phyloP scores from a whole-genome alignment of 2,329 filamentous ascomycete genomes.

The Onygenales sp. region DNA sequence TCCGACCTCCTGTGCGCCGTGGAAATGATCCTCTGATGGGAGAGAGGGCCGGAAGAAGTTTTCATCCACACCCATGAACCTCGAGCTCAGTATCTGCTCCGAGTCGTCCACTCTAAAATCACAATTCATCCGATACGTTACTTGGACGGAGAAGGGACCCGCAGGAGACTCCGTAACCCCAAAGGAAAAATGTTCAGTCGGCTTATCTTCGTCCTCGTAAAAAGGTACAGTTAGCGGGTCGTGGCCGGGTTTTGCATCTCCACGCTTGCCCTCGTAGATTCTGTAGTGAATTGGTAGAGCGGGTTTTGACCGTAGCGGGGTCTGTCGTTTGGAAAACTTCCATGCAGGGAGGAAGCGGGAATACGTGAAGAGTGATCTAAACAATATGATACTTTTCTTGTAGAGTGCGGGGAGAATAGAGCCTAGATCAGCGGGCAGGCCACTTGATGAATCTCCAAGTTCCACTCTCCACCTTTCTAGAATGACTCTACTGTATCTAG shows the following conservation, averaged over 20 bases:
- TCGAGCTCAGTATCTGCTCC: constrained; percentile 80
- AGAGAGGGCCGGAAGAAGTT: constrained; percentile 75
- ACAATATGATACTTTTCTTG: constrained; percentile 93
- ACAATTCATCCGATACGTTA: constrained; percentile 79
- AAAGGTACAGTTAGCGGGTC: constrained; percentile 67
- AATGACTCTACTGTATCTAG: constrained; percentile 58
- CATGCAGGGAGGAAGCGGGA: constrained; percentile 75
- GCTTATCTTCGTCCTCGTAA: constrained; percentile 51
- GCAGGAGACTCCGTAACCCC: constrained; percentile 78
- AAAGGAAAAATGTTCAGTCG: constrained; percentile 69
- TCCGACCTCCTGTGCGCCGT: constrained; percentile 48
- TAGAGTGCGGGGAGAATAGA: constrained; percentile 75
- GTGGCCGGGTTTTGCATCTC: constrained; percentile 40
- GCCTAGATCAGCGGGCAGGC: constrained; percentile 47
- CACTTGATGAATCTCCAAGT: constrained; percentile 52
- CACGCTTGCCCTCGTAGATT: constrained; percentile 53
- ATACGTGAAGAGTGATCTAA: constrained; percentile 76
- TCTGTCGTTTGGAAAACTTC: constrained; percentile 68
- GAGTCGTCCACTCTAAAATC: constrained; percentile 87
- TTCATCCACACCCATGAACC: constrained; percentile 86
- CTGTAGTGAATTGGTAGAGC: constrained; percentile 69
- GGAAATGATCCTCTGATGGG: constrained; percentile 39
- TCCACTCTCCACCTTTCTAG: constrained; percentile 88
- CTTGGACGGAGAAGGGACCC: constrained; percentile 70
- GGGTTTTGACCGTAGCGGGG: constrained; percentile 57